These are phyloP conservation scores for Fusarium euwallaceae DNA, from an alignment of 2,329 filamentous ascomycete species.

Conservation along the genomic window DNA sequence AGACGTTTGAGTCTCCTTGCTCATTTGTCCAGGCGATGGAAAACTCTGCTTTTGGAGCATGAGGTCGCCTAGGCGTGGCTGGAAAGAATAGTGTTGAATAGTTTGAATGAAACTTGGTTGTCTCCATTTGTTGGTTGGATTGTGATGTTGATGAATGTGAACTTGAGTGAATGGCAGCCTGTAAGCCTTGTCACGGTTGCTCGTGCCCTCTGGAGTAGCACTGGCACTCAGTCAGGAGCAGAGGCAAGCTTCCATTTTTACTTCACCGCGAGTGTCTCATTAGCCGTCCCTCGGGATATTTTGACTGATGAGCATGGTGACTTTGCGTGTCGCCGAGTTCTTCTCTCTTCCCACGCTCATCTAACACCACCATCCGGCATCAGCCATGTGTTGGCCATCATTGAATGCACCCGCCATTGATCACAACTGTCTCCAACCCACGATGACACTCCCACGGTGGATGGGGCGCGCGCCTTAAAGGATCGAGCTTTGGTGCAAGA, in stretches of 20 bases:
- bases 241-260: background rate
- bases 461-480: background rate
- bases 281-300: background rate
- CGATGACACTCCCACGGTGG: too few species aligned
- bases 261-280: background rate
- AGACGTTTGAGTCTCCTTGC: conserved; percentile 34
- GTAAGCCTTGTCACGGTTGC: background rate
- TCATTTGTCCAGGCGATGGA: conserved; percentile 23
- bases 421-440: background rate
- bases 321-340: background rate
- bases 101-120: conserved; percentile 39
- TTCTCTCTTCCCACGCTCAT: background rate
- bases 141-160: background rate
- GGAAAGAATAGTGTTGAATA: conserved; percentile 26
- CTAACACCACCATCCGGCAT: background rate
- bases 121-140: conserved; percentile 12
- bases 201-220: background rate
- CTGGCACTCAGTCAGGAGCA: too few species aligned
- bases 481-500: background rate
- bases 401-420: background rate
- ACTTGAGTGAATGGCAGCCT: background rate
- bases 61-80: conserved; percentile 32
- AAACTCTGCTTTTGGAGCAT: conserved; percentile 24
- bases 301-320: background rate
- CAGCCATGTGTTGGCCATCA: background rate